Evolutionary conservation across 2,329 filamentous ascomycete genomes (phyloP).

Genomic region (Furcasterigmium sp.): DNA sequence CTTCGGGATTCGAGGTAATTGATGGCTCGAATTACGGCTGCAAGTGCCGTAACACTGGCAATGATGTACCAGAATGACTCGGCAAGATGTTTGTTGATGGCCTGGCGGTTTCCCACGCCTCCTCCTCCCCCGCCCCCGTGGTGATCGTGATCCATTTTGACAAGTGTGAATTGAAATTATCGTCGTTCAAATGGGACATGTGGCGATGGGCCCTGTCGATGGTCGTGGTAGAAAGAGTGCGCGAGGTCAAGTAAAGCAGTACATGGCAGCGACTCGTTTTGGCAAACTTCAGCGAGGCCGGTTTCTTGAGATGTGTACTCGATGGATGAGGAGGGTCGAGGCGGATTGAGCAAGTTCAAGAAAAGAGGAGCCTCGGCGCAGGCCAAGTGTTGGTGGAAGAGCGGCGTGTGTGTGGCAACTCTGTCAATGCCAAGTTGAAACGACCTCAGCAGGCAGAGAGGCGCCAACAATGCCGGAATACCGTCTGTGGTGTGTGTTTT

Average conservation of each 20-base stretch:
- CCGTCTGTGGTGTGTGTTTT: too few relatives aligned
- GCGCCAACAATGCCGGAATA: too few relatives aligned
- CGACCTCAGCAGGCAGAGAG: too few relatives aligned
- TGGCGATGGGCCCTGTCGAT: too few relatives aligned
- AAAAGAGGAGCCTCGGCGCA: constrained; percentile 4
- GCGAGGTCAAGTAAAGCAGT: too few relatives aligned
- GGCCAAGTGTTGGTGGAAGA: too few relatives aligned
- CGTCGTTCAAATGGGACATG: too few relatives aligned
- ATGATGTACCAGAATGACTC: constrained; percentile 56
- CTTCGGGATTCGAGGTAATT: constrained; percentile 34
- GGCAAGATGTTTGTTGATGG: constrained; percentile 45
- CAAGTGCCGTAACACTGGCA: constrained; percentile 38
- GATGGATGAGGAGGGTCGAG: constrained; percentile 3
- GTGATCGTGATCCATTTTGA: constrained; percentile 17
- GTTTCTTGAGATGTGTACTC: not conserved
- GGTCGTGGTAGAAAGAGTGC: too few relatives aligned
- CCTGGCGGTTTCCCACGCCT: constrained; percentile 15
- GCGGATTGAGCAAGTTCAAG: constrained; percentile 14
- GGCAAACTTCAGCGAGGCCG: not conserved
- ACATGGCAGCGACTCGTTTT: too few relatives aligned
- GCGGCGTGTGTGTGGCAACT: too few relatives aligned
- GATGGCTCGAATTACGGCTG: constrained; percentile 34
- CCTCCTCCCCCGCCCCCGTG: constrained; percentile 10
- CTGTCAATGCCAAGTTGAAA: too few relatives aligned
- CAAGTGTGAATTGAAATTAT: too few relatives aligned